Evolutionary conservation across 1,284 basidiomycete genomes (phyloP).

Genomic region (Boletus nobilissimus): DNA sequence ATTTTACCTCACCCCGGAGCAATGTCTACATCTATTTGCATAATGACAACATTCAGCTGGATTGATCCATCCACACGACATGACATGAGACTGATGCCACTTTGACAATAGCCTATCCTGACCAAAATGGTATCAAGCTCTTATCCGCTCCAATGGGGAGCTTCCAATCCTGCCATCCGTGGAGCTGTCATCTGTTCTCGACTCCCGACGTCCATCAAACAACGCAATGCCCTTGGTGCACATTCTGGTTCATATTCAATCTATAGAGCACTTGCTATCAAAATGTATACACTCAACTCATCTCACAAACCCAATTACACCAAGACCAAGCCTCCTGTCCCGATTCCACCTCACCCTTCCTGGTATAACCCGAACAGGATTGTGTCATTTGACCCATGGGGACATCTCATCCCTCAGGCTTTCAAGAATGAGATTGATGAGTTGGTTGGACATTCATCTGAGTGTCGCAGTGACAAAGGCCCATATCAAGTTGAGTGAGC

Average conservation of each 20-base stretch:
- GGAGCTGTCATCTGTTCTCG: slow-evolving; percentile 93
- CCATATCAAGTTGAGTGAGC: slow-evolving; percentile 90
- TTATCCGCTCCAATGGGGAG: slow-evolving; percentile 86
- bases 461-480: slow-evolving; percentile 92
- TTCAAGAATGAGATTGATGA: slow-evolving; percentile 77
- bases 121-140: slow-evolving; percentile 82
- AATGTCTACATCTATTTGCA: slow-evolving; percentile 5
- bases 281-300: slow-evolving; percentile 88
- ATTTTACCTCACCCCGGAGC: slow-evolving; percentile 32
- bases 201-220: slow-evolving; percentile 85
- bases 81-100: slow-evolving; percentile 23
- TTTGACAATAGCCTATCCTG: slow-evolving; percentile 67
- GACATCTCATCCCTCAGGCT: slow-evolving; percentile 86
- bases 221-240: slow-evolving; percentile 93
- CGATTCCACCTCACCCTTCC: slow-evolving; percentile 81
- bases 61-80: not conserved
- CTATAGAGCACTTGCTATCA: slow-evolving; percentile 92
- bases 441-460: slow-evolving; percentile 81
- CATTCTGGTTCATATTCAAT: slow-evolving; percentile 95
- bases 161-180: slow-evolving; percentile 68
- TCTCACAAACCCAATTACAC: slow-evolving; percentile 89
- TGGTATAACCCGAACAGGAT: slow-evolving; percentile 90
- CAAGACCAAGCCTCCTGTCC: slow-evolving; percentile 90
- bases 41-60: slow-evolving; percentile 20
- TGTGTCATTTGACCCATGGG: slow-evolving; percentile 95